Percentiles rank a stretch among this genome's conserved stretches.
phyloP scores from a whole-genome alignment of 257 asterid genomes.

The Solanum megistacrolobum region DNA sequence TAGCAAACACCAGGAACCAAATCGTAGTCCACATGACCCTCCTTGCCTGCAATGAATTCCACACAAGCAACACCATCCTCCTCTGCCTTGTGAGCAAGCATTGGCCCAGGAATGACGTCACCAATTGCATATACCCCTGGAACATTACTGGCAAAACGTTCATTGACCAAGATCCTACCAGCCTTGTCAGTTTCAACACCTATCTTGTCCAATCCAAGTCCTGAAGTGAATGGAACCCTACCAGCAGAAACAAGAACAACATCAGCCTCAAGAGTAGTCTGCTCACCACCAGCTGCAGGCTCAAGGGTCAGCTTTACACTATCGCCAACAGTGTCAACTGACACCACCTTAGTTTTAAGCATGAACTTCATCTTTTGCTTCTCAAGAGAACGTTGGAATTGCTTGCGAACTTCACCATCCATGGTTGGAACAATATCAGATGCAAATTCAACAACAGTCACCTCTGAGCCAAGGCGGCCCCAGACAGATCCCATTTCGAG shows the following conservation, averaged over 20 bases:
- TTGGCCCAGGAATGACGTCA: slow-evolving; percentile 94
- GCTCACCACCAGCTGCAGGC: slow-evolving; percentile 91
- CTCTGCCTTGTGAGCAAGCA: slow-evolving; percentile 99
- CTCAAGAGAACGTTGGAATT: slow-evolving; percentile 88
- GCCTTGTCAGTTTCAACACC: slow-evolving; percentile 81
- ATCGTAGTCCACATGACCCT: slow-evolving; percentile 93
- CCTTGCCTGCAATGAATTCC: slow-evolving; percentile 81
- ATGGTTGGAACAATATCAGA: slow-evolving; percentile 84
- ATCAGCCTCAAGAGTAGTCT: slow-evolving; percentile 75
- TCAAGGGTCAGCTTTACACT: slow-evolving; percentile 75
- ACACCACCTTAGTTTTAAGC: slow-evolving; percentile 90
- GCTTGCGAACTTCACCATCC: slow-evolving; percentile 87
- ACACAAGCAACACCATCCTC: slow-evolving; percentile 98
- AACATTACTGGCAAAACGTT: slow-evolving; percentile 58
- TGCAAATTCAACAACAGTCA: slow-evolving; percentile 87
- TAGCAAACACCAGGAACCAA: slow-evolving; percentile 93
- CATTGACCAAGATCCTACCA: slow-evolving; percentile 73
- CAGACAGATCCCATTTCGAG: slow-evolving; percentile 99
- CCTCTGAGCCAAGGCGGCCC: slow-evolving; percentile 95
- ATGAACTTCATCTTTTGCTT: slow-evolving; percentile 94
- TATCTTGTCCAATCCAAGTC: slow-evolving; percentile 71
- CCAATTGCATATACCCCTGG: slow-evolving; percentile 82
- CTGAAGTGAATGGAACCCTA: slow-evolving; percentile 73
- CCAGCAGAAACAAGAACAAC: slow-evolving; percentile 97
- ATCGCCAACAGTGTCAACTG: slow-evolving; percentile 64